Evolutionary conservation across 1,139 yeast genomes (phyloP), one percentile per base, ranked within the genome.

Genomic region (Ogataea hybrid): DNA sequence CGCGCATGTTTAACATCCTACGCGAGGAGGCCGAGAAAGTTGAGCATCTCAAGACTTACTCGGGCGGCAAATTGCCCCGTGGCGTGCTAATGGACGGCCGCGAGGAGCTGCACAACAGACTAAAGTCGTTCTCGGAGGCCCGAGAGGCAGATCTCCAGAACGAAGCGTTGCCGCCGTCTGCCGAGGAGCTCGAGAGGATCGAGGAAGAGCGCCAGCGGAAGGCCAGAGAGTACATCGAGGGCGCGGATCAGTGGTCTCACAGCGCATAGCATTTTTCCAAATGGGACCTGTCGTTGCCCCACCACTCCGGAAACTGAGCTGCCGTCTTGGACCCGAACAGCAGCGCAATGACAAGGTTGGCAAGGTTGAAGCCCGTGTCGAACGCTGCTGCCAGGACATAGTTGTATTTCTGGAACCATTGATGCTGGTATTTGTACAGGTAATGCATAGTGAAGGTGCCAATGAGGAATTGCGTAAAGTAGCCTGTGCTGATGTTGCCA

Each of bases 11-110:
- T 66, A 85, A 81, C 55, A 83, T 90, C 7, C 71, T 92, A 55
- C 76, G 97, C 55, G 90, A 87, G 60, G 97, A 92, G 59, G 77
- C 92, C 36, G 97, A 89, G 61, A 81, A 80, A 51, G 94, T 92
- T 35, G 60, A 57, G 18, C 54, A 53, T 21, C 44, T 92, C 59
- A 87, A 88, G 64, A 72, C 75, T 23, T 74, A 81, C 51, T 73
- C 84, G 50, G 81, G 82, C 27, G 82, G 89, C 28, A 78, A 74
- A 4, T 62, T 92, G 51, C 97, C 98, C 14, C 82, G 86, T 57
- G 98, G 98, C 14, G 81, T 96, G 3, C 72, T 92, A 48, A 69
- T 88, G 57, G 50, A 58, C 28, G 97, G 97, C 4, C 67, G 84
- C 12, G 92, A 87, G 52, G 95, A 95, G 23, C 74, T 92, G 53